Conservation (phyloP, 2,329 filamentous ascomycete genomes). For the Colletotrichum orbiculare region DNA sequence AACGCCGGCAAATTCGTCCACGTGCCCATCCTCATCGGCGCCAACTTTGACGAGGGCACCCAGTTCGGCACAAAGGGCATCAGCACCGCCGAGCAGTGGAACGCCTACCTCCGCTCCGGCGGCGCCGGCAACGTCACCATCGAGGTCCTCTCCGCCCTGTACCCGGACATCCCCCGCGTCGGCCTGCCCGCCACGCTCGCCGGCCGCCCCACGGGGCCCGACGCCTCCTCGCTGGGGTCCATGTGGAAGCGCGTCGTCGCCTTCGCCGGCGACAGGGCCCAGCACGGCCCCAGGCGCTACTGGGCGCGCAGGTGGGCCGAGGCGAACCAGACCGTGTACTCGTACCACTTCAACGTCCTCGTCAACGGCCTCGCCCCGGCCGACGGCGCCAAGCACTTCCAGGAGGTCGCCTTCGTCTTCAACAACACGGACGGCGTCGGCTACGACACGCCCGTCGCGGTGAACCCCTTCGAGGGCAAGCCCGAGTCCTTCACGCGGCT, state of each 20-base stretch:
- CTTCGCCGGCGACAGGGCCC: constrained; percentile 63
- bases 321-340: constrained; percentile 62
- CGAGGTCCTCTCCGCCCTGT: constrained; percentile 53
- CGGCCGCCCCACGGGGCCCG: constrained; percentile 41
- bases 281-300: constrained; percentile 66
- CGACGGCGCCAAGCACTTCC: constrained; percentile 43
- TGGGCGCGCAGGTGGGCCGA: constrained; percentile 63
- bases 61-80: constrained; percentile 64
- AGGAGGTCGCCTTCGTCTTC: constrained; percentile 55
- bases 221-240: constrained; percentile 47
- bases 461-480: constrained; percentile 52
- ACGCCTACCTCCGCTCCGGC: constrained; percentile 47
- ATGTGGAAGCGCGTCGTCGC: constrained; percentile 67
- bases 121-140: constrained; percentile 43
- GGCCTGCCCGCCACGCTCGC: constrained; percentile 58
- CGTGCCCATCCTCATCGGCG: constrained; percentile 72
- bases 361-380: constrained; percentile 36
- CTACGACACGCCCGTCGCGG: constrained; percentile 58
- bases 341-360: constrained; percentile 59
- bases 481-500: constrained; percentile 54
- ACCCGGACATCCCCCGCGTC: constrained; percentile 60
- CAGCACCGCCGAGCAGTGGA: constrained; percentile 65
- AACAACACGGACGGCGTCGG: constrained; percentile 61
- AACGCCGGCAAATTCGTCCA: constrained; percentile 68
- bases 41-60: constrained; percentile 73